Evolutionary conservation across 2,329 filamentous ascomycete species (phyloP), one percentile per base, ranked within the genome.

Genomic region (Aschersonia sp.): DNA sequence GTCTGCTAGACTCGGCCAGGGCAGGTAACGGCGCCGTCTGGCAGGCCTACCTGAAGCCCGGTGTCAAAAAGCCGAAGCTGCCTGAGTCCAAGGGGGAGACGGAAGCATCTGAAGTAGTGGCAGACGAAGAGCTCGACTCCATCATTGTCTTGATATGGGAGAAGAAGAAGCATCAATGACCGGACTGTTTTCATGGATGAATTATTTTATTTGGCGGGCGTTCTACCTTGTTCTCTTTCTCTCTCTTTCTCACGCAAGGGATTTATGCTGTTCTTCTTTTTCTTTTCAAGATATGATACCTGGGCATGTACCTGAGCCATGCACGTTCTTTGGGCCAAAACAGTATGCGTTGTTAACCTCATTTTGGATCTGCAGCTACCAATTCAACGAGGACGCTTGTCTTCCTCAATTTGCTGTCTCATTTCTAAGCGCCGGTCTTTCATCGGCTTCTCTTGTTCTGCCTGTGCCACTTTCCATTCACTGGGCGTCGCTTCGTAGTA

Each of bases 41-140:
- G 68, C 70, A 73, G 59, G 68, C 67, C 0, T 73, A 73, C 42
- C 56, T 70, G 14, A 69, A 67, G 46, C 59, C 48, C 37, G 57
- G 56, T 47, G 39, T 22, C 4, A 22, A 47, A 14, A 50, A 42
- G 30, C n/a, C 44, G 11, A 14, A 14, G 29, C 35, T 5, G n/a
- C 33, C 43, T 43, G n/a, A 53, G 57, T 10, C 39, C 52, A 55
- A 40, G 47, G 52, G 7, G 43, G 51, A 47, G 5, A 46, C 10
- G 33, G 31, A 8, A 30, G 35, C n/a, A n/a, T n/a, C 12, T 14
- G 32, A 41, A 32, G 33, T n/a, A 22, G 22, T 22, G 46, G 22
- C 33, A n/a, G 50, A 51, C 5, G 55, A 58, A 5, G 56, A 60
- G 32, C 53, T 61, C 2, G 66, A 69, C 49, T 69, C 66, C 29